Conservation (phyloP, 495 filamentous ascomycete species). For the Usnea hakonensis region DNA sequence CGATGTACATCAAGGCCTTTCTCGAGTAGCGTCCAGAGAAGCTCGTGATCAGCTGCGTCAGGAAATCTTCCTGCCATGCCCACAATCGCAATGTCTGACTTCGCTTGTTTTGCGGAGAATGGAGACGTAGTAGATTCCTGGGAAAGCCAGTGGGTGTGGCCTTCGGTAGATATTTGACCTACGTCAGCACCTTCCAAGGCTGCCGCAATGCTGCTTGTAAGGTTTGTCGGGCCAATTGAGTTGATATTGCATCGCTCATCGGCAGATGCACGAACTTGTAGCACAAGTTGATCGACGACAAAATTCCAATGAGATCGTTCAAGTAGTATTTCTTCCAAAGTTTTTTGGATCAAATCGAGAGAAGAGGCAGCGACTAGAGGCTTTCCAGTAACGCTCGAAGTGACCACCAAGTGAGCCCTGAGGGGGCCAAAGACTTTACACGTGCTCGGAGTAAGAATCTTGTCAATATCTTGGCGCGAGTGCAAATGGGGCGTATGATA, state of each 20-base stretch:
- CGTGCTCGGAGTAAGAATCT: background rate
- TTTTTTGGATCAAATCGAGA: background rate
- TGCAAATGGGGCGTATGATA: background rate
- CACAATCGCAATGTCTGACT: too few species aligned
- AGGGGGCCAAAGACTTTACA: background rate
- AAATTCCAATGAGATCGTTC: background rate
- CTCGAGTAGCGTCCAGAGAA: too few species aligned
- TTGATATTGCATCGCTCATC: background rate
- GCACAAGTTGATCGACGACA: background rate
- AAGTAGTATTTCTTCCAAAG: background rate
- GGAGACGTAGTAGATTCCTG: background rate
- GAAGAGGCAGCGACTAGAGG: background rate
- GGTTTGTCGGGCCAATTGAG: background rate
- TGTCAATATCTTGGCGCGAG: background rate
- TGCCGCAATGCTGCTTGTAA: background rate
- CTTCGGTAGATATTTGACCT: background rate
- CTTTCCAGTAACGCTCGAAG: background rate
- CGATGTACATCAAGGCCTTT: too few species aligned
- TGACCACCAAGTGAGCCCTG: background rate
- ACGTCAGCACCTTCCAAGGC: background rate
- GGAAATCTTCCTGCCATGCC: too few species aligned
- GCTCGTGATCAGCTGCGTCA: too few species aligned
- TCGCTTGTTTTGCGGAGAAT: background rate
- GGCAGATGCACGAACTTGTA: background rate
- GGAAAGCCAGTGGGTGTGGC: background rate